phyloP scores from a whole-genome alignment of 176 grass and related monocot species.

The Carex scoparia region DNA sequence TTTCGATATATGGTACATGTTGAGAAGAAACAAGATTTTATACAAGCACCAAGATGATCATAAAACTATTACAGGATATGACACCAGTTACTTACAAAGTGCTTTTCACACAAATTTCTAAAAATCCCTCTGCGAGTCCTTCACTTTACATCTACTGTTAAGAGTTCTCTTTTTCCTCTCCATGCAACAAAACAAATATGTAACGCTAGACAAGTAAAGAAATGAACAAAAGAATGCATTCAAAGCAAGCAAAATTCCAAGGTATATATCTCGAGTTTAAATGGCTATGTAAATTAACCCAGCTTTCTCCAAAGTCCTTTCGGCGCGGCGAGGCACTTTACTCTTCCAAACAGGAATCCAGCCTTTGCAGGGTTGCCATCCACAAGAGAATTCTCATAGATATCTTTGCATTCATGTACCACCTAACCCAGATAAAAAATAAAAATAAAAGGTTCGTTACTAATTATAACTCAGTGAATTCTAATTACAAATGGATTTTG shows the following conservation, averaged over 20 bases:
- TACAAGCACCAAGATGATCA: neutral
- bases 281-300: conserved; percentile 24
- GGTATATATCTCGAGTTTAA: neutral
- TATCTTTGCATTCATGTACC: conserved; percentile 95
- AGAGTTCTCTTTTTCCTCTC: neutral
- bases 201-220: conserved; percentile 19
- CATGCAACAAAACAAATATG: neutral
- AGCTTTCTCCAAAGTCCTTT: conserved; percentile 94
- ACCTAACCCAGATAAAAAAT: conserved; percentile 41
- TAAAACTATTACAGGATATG: neutral
- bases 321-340: conserved; percentile 67
- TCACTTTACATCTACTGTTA: neutral
- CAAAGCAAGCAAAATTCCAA: conserved; percentile 28
- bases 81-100: neutral
- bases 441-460: conserved; percentile 14
- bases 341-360: conserved; percentile 86
- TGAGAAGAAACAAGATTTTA: neutral
- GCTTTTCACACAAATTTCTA: neutral
- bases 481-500: neutral
- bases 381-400: conserved; percentile 77
- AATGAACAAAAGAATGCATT: conserved; percentile 54
- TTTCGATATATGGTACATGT: neutral
- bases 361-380: conserved; percentile 72
- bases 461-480: neutral
- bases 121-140: neutral